These are phyloP conservation scores for Telfairia occidentalis DNA, from an alignment of 331 rosid species.

Conservation along the genomic window DNA sequence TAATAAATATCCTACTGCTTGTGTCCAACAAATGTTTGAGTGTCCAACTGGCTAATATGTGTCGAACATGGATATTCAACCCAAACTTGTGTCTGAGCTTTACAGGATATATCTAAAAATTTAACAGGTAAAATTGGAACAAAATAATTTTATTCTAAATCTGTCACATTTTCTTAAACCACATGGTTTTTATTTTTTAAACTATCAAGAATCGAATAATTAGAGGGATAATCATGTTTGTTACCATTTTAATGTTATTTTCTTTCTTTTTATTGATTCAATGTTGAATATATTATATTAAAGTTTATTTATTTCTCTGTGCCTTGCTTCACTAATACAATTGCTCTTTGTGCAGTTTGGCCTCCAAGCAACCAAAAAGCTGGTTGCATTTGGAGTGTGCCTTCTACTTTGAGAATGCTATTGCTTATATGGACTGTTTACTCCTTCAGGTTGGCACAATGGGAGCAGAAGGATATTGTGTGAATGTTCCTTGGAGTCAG, in stretches of 20 bases:
- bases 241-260: not conserved
- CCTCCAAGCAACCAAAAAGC: not conserved
- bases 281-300: not conserved
- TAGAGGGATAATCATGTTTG: not conserved
- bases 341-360: not conserved
- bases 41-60: too few species aligned
- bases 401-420: not conserved
- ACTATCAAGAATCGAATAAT: not conserved
- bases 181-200: too few species aligned
- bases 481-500: constrained; percentile 89
- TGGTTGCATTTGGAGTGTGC: not conserved
- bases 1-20: not conserved
- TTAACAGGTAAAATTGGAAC: not conserved
- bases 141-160: too few species aligned
- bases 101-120: not conserved
- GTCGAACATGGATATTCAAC: not conserved
- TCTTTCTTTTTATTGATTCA: not conserved
- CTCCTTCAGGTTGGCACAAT: constrained; percentile 69
- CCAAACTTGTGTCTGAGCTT: not conserved
- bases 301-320: not conserved
- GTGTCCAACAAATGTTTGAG: too few species aligned
- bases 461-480: constrained; percentile 98
- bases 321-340: not conserved
- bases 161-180: too few species aligned
- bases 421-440: constrained; percentile 8